Evolutionary conservation across 768 basidiomycete species (phyloP).

Genomic region (Xerocomus brunneocitrinus): DNA sequence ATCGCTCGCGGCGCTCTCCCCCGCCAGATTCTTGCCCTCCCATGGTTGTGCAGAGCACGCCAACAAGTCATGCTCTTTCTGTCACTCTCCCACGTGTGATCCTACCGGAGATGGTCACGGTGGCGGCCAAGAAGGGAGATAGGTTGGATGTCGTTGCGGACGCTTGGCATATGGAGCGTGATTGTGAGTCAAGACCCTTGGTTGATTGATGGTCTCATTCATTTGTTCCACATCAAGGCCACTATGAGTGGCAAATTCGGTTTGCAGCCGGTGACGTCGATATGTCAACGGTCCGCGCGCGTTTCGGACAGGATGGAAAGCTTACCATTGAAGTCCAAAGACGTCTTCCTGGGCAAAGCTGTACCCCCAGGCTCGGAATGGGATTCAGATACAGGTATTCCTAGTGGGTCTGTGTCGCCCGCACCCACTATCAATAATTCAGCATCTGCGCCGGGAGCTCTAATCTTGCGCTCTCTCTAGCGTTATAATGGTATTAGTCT

Average conservation of each 20-base stretch:
- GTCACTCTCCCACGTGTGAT: constrained; percentile 46
- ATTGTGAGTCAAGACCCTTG: constrained; percentile 42
- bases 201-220: neutral
- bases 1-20: constrained; percentile 30
- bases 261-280: constrained; percentile 54
- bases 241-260: constrained; percentile 58
- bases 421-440: constrained; percentile 2
- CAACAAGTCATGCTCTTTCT: constrained; percentile 39
- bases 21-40: constrained; percentile 36
- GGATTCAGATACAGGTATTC: constrained; percentile 27
- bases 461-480: constrained; percentile 9
- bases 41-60: constrained; percentile 42
- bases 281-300: constrained; percentile 48
- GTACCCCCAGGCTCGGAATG: constrained; percentile 23
- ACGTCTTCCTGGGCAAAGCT: constrained; percentile 23
- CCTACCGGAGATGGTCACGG: constrained; percentile 60
- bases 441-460: constrained; percentile 1
- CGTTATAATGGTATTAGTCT: constrained; percentile 19
- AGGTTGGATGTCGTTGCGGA: constrained; percentile 55
- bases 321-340: constrained; percentile 45
- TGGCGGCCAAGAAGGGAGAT: constrained; percentile 56
- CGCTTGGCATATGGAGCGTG: constrained; percentile 56
- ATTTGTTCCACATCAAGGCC: constrained; percentile 35
- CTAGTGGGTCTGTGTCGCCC: constrained; percentile 7
- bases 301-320: constrained; percentile 42